Conservation (phyloP, 306 rosid genomes). For the Dalbergia oliveri region DNA sequence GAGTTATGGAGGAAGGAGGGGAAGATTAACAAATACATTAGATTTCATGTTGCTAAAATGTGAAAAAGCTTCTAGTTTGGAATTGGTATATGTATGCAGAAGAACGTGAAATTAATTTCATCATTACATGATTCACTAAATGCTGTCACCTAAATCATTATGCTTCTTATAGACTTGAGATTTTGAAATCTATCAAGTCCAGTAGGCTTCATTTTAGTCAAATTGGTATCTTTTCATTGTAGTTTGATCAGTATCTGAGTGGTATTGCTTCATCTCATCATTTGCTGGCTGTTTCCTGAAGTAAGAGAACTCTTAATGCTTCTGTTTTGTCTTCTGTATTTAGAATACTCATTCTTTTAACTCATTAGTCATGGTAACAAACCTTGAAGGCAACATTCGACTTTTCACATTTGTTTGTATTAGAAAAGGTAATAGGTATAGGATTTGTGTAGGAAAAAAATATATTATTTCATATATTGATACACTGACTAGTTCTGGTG, state of each 20-base stretch:
- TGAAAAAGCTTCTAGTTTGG: not conserved
- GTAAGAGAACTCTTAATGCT: constrained; percentile 22
- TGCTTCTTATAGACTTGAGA: constrained; percentile 10
- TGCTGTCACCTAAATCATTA: not conserved
- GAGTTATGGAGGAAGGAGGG: too few species aligned
- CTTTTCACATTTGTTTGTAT: constrained; percentile 23
- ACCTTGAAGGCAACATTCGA: constrained; percentile 9
- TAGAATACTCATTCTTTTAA: constrained; percentile 8
- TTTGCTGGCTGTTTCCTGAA: not conserved
- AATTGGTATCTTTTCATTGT: not conserved
- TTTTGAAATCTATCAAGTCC: constrained; percentile 7
- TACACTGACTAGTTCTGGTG: not conserved
- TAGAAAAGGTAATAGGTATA: not conserved
- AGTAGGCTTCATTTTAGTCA: not conserved
- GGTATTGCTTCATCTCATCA: constrained; percentile 6
- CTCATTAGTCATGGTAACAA: not conserved
- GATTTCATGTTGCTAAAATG: not conserved
- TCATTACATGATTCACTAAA: not conserved
- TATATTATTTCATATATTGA: not conserved
- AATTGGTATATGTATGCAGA: not conserved
- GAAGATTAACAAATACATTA: too few species aligned
- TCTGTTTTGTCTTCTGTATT: constrained; percentile 4
- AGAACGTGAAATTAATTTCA: constrained; percentile 23
- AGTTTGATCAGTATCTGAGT: not conserved
- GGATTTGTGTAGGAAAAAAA: constrained; percentile 21